These are phyloP conservation scores for Lecanicillium sp. DNA, from an alignment of 2,329 filamentous ascomycete genomes.

Conservation along the genomic window DNA sequence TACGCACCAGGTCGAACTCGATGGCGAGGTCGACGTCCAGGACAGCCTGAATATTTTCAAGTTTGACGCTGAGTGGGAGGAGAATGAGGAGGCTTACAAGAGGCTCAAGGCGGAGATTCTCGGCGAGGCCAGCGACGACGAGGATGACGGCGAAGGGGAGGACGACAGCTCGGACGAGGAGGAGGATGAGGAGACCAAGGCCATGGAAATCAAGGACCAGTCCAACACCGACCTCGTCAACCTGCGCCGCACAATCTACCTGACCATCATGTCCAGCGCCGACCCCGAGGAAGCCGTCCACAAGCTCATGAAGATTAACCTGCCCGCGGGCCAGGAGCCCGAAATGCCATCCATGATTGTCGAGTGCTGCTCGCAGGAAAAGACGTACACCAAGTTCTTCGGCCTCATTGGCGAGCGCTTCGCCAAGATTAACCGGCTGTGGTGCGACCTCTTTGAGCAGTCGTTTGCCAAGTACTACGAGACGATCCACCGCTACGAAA, in stretches of 20 bases:
- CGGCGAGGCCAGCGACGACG: conserved; percentile 83
- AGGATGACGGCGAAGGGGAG: conserved; percentile 58
- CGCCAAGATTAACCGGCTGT: conserved; percentile 89
- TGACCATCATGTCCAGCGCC: conserved; percentile 95
- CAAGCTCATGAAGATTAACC: conserved; percentile 89
- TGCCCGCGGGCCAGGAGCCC: conserved; percentile 78
- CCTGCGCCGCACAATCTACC: conserved; percentile 85
- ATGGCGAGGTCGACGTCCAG: conserved; percentile 77
- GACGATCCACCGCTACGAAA: conserved; percentile 95
- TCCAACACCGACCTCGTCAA: conserved; percentile 94
- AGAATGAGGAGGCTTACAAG: conserved; percentile 84
- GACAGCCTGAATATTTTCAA: conserved; percentile 95
- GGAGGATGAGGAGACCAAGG: conserved; percentile 70
- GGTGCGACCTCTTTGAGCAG: conserved; percentile 87
- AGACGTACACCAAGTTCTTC: conserved; percentile 96
- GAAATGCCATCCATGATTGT: conserved; percentile 96
- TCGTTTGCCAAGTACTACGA: conserved; percentile 91
- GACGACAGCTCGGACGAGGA: conserved; percentile 64
- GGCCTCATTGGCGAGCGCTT: conserved; percentile 91
- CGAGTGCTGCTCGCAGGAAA: conserved; percentile 93
- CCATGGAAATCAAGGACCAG: conserved; percentile 95
- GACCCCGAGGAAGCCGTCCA: conserved; percentile 96
- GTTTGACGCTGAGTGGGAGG: conserved; percentile 81
- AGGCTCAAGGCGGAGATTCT: conserved; percentile 89
- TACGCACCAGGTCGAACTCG: conserved; percentile 75